These are phyloP conservation scores for Cyclostephanos tholiformis DNA, from an alignment of 108 stramenopile genomes.

Conservation along the genomic window DNA sequence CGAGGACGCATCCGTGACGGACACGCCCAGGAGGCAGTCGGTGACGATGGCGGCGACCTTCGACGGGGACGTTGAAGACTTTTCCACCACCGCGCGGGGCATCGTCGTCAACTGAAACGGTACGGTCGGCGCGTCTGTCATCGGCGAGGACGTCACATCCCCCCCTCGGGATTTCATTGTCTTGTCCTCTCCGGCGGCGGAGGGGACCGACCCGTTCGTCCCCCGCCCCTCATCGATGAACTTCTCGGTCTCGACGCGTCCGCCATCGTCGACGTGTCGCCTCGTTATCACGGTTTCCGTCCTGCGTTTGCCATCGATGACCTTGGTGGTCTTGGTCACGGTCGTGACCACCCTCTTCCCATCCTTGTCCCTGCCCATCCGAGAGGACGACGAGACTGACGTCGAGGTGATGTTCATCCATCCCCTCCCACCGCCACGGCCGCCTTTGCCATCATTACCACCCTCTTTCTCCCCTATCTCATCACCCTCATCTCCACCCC, in stretches of 20 bases:
- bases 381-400: slow-evolving; percentile 16
- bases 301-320: slow-evolving; percentile 30
- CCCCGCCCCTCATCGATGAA: slow-evolving; percentile 16
- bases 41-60: slow-evolving; percentile 33
- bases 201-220: too few relatives aligned
- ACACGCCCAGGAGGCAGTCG: slow-evolving; percentile 26
- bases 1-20: slow-evolving; percentile 25
- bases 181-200: too few relatives aligned
- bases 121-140: not conserved
- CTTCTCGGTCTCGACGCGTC: slow-evolving; percentile 41
- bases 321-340: slow-evolving; percentile 31
- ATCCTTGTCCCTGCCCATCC: slow-evolving; percentile 31
- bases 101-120: not conserved
- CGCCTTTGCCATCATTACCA: not conserved
- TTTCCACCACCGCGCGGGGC: not conserved
- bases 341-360: slow-evolving; percentile 43
- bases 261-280: slow-evolving; percentile 48
- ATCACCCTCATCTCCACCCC: not conserved
- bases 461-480: not conserved
- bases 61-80: slow-evolving; percentile 8
- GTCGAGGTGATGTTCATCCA: slow-evolving; percentile 35
- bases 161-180: too few relatives aligned
- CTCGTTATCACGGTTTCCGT: slow-evolving; percentile 31
- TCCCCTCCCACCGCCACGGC: slow-evolving; percentile 18
- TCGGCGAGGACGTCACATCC: too few relatives aligned